A percentile compares a stretch with the other conserved stretches of the same genome.
These are phyloP conservation scores for Venturia aucupariae DNA, from an alignment of 2,329 filamentous ascomycete genomes.

Conservation along the genomic window DNA sequence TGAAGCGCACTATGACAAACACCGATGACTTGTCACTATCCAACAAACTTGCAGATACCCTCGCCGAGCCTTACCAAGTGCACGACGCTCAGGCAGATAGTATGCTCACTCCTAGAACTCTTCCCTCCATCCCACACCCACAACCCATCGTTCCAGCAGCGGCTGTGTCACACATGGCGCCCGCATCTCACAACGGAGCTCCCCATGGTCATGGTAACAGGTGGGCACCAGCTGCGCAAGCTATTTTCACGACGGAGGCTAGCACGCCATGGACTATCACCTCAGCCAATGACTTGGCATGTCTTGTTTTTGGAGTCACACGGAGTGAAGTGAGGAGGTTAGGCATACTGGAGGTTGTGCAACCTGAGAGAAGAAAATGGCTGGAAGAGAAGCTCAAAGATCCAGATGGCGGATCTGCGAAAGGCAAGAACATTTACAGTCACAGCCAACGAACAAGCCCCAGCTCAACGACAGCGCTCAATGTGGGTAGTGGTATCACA, in stretches of 20 bases:
- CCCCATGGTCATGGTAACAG: slow-evolving; percentile 81
- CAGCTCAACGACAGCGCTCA: slow-evolving; percentile 34
- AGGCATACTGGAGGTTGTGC: slow-evolving; percentile 90
- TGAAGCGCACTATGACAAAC: slow-evolving; percentile 87
- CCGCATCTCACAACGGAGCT: slow-evolving; percentile 28
- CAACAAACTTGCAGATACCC: slow-evolving; percentile 72
- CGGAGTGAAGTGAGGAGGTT: slow-evolving; percentile 88
- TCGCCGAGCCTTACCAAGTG: slow-evolving; percentile 70
- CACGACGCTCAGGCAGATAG: slow-evolving; percentile 33
- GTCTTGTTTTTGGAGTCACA: slow-evolving; percentile 98
- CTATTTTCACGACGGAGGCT: slow-evolving; percentile 93
- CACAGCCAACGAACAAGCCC: slow-evolving; percentile 28
- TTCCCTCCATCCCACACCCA: slow-evolving; percentile 23
- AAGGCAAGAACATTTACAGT: slow-evolving; percentile 20
- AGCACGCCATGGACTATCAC: slow-evolving; percentile 91
- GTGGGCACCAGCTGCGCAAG: slow-evolving; percentile 85
- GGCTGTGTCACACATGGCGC: slow-evolving; percentile 22
- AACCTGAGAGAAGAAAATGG: slow-evolving; percentile 81
- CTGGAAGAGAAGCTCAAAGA: slow-evolving; percentile 73
- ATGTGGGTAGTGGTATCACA: slow-evolving; percentile 76
- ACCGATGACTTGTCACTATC: slow-evolving; percentile 64
- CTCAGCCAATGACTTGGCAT: slow-evolving; percentile 91
- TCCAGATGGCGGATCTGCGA: slow-evolving; percentile 41
- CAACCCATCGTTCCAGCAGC: slow-evolving; percentile 14
- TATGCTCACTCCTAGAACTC: neutral